A percentile compares a stretch with the other conserved stretches of the same genome.
Conservation (phyloP, 495 filamentous ascomycete species). For the Aspergillus mulundensis region DNA sequence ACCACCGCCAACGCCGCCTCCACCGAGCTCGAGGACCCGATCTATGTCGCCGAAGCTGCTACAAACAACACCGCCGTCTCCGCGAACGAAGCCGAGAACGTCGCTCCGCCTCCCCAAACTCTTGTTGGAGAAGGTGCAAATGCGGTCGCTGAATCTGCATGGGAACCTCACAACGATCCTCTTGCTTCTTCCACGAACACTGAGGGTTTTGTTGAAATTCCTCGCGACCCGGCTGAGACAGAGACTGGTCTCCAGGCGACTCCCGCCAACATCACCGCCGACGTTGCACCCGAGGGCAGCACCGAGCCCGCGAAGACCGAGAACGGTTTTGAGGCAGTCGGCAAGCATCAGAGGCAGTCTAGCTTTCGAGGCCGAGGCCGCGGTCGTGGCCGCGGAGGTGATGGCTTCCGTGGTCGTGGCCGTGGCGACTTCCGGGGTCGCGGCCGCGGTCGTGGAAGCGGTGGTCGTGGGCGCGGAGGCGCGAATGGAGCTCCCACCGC, state of each 20-base stretch:
- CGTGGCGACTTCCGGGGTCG: constrained; percentile 27
- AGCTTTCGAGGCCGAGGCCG: constrained; percentile 52
- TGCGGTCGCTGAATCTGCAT: constrained; percentile 62
- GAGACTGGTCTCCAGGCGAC: constrained; percentile 62
- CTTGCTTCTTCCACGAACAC: constrained; percentile 49
- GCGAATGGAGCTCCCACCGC: constrained; percentile 26
- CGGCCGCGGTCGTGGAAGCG: constrained; percentile 28
- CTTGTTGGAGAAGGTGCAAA: constrained; percentile 62
- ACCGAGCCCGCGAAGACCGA: constrained; percentile 48
- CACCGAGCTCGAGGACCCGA: constrained; percentile 61
- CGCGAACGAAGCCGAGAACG: constrained; percentile 31
- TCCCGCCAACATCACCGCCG: constrained; percentile 42
- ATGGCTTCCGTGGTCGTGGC: constrained; percentile 43
- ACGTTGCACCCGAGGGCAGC: constrained; percentile 18
- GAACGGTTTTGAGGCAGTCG: constrained; percentile 71
- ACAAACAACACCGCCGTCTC: constrained; percentile 15
- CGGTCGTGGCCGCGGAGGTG: constrained; percentile 54
- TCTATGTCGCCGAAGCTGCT: constrained; percentile 20
- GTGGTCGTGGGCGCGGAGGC: constrained; percentile 35
- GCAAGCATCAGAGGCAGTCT: constrained; percentile 45
- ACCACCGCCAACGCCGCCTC: constrained; percentile 71
- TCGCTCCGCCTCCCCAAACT: constrained; percentile 48
- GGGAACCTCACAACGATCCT: constrained; percentile 50
- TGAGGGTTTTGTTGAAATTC: constrained; percentile 75
- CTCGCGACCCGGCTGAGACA: constrained; percentile 69